These are phyloP conservation scores for Cyclanthera cordifolia DNA, from an alignment of 306 rosid species.

Conservation along the genomic window DNA sequence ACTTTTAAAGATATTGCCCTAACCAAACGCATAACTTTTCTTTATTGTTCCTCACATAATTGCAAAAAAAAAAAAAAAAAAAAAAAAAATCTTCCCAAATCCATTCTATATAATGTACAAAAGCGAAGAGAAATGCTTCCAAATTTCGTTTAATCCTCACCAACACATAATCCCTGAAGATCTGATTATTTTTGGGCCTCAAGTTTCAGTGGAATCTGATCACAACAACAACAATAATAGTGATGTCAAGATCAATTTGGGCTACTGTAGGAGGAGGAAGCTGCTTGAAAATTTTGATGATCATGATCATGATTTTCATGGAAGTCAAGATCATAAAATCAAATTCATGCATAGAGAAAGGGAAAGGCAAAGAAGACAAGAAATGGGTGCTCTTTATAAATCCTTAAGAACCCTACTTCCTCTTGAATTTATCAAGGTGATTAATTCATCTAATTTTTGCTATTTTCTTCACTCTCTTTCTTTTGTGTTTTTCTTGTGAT, in stretches of 20 bases:
- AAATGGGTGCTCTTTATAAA: conserved; percentile 23
- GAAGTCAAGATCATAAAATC: not conserved
- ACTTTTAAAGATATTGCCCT: conserved; percentile 1
- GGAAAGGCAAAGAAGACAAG: conserved; percentile 37
- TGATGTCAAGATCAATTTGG: not conserved
- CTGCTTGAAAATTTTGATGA: not conserved
- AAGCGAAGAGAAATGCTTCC: conserved; percentile 23
- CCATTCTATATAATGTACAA: conserved; percentile 5
- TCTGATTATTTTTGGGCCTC: conserved; percentile 17
- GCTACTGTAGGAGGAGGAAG: not conserved
- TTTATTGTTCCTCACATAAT: not conserved
- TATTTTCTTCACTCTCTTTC: not conserved
- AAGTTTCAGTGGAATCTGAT: not conserved
- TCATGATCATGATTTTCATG: not conserved
- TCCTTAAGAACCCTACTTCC: conserved; percentile 34
- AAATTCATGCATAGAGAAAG: conserved; percentile 34
- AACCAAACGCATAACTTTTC: conserved; percentile 6
- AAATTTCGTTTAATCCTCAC: conserved; percentile 14
- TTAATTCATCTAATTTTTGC: not conserved
- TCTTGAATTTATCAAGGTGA: conserved; percentile 23
- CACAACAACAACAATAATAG: not conserved
- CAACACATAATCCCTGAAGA: conserved; percentile 14
- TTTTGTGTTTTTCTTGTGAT: not conserved
- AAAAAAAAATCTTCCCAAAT: too few relatives aligned
- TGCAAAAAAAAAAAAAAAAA: too few relatives aligned